These are phyloP conservation scores for Phascolomyces articulosus DNA, from an alignment of 371 early-diverging fungal genomes.

Conservation along the genomic window DNA sequence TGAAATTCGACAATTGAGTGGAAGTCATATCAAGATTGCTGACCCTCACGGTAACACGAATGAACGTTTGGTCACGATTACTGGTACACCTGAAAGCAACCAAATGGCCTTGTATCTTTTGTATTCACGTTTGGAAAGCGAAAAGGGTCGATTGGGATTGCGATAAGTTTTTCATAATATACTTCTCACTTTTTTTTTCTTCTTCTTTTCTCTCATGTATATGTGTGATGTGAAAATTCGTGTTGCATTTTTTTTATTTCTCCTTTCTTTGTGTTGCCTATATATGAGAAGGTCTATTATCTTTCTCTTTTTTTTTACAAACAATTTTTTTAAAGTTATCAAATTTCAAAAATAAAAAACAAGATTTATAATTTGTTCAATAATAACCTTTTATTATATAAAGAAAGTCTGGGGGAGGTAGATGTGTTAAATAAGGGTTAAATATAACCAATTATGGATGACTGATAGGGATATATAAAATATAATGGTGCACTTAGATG, in stretches of 20 bases:
- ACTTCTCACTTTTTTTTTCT: neutral
- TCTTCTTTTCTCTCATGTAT: neutral
- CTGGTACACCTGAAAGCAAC: slow-evolving; percentile 79
- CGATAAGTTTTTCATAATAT: slow-evolving; percentile 20
- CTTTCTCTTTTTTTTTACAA: too few species aligned
- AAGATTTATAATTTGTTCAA: neutral
- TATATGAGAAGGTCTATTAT: too few species aligned
- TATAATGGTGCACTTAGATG: too few species aligned
- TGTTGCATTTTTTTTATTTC: neutral
- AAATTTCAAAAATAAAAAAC: neutral
- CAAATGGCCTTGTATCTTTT: slow-evolving; percentile 83
- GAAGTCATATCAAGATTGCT: slow-evolving; percentile 80
- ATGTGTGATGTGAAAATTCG: slow-evolving; percentile 4
- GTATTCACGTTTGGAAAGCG: slow-evolving; percentile 77
- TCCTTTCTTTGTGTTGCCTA: neutral
- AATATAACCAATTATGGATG: too few species aligned
- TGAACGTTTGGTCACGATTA: slow-evolving; percentile 81
- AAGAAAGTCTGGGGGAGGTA: too few species aligned
- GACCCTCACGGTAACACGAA: slow-evolving; percentile 63
- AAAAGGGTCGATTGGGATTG: slow-evolving; percentile 59
- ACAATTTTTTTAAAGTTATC: too few species aligned
- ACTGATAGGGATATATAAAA: too few species aligned
- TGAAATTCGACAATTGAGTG: slow-evolving; percentile 78
- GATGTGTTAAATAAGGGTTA: too few species aligned
- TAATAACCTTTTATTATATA: neutral